Evolutionary conservation across 257 asterid genomes (phyloP).

Genomic region (Linderniella brevidens): DNA sequence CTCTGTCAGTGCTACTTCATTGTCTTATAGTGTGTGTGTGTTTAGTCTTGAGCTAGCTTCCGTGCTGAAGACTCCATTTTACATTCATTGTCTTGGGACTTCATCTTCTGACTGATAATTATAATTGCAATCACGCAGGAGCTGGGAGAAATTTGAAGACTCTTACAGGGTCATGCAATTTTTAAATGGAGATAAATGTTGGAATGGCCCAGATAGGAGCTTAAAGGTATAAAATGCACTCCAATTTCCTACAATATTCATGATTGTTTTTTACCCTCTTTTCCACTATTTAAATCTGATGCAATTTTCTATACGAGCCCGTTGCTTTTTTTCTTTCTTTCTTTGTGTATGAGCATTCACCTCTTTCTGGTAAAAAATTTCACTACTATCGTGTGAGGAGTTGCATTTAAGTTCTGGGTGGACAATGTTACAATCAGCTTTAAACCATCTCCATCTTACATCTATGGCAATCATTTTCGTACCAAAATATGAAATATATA

Average conservation of each 20-base stretch:
- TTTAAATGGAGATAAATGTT: conserved; percentile 78
- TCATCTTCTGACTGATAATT: conserved; percentile 1
- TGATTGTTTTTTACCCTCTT: too few species aligned
- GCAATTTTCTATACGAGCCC: conserved; percentile 5
- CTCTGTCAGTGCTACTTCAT: background rate
- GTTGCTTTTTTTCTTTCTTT: background rate
- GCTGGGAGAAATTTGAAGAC: conserved; percentile 88
- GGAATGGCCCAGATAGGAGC: conserved; percentile 98
- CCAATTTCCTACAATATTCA: too few species aligned
- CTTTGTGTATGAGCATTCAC: too few species aligned
- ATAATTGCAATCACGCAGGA: conserved; percentile 25
- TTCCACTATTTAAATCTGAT: background rate
- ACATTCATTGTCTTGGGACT: conserved; percentile 9
- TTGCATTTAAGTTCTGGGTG: too few species aligned
- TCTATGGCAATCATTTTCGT: too few species aligned
- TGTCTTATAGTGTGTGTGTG: conserved; percentile 1
- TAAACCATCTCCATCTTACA: too few species aligned
- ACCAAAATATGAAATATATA: too few species aligned
- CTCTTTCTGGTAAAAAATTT: too few species aligned
- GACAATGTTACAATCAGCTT: too few species aligned
- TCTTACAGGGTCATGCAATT: conserved; percentile 57
- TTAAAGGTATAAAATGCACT: conserved; percentile 32
- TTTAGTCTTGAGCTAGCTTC: too few species aligned
- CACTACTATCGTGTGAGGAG: too few species aligned
- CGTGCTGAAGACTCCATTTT: conserved; percentile 5